Evolutionary conservation across 179 eudicot species (phyloP), one percentile per base, ranked within the genome.

Genomic region (Actinidia chinensis): DNA sequence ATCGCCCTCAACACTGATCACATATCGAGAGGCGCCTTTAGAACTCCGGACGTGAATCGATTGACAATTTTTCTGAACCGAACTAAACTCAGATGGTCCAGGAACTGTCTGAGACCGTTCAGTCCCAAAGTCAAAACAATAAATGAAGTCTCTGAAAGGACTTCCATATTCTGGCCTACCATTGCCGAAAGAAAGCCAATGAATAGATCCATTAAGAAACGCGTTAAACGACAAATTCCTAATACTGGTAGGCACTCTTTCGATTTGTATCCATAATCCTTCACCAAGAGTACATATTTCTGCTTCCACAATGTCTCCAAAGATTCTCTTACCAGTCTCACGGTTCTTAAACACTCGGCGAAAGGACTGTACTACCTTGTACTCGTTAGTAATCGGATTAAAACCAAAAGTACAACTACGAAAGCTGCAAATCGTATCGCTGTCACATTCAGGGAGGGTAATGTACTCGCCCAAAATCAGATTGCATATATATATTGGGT

Each of bases 211-310:
- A 48, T 70, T 47, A 2, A 68, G 8, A 9, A 70, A 47, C 2
- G 74, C 22, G 48, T 44, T 23, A 40, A 46, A 44, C 14, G 55
- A 22, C 17, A 4, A 0, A 9, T 23, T 48, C 1, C 1, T 0
- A 22, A 5, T 4, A 18, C 3, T 14, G n/a, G 12, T 4, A 11
- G 58, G 58, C 42, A 22, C 13, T 22, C 25, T 18, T 14, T 43
- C 74, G 5, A 47, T 6, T 12, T n/a, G 47, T 70, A 56, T 70
- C 74, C 74, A 70, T 70, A 42, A 13, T n/a, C 56, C 59, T 23
- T 47, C 56, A 4, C 74, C 74, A 48, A 70, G 40, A 0, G 74
- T 50, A 13, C 48, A 47, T 47, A 48, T 47, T 10, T 70, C 58
- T 4, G 20, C 42, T n/a, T 47, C 20, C 3, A 23, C 42, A 17